phyloP scores from a whole-genome alignment of 2,329 filamentous ascomycete genomes.

The Thielaviopsis musarum region DNA sequence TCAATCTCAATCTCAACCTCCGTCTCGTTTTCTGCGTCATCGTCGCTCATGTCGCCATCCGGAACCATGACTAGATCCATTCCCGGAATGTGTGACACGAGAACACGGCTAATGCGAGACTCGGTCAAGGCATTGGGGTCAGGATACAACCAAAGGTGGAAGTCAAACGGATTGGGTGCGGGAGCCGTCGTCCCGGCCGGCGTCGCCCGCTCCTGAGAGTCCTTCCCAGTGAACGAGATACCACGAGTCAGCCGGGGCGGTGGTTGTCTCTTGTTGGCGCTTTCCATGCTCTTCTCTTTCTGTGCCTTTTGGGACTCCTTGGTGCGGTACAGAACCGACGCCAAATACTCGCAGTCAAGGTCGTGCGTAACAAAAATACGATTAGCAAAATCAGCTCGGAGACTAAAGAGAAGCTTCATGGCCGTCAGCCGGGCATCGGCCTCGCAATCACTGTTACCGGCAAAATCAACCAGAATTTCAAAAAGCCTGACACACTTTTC shows the following conservation, averaged over 20 bases:
- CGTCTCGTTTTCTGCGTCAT: slow-evolving; percentile 9
- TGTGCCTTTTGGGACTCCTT: slow-evolving; percentile 35
- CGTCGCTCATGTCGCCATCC: slow-evolving; percentile 11
- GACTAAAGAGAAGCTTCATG: slow-evolving; percentile 63
- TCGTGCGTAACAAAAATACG: slow-evolving; percentile 54
- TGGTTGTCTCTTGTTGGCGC: slow-evolving; percentile 16
- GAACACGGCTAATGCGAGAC: slow-evolving; percentile 30
- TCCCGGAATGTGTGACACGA: slow-evolving; percentile 26
- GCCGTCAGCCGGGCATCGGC: slow-evolving; percentile 55
- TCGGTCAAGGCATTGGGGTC: slow-evolving; percentile 39
- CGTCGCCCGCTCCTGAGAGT: slow-evolving; percentile 25
- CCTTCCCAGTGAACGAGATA: slow-evolving; percentile 33
- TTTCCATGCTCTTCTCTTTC: slow-evolving; percentile 33
- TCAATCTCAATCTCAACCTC: slow-evolving; percentile 4
- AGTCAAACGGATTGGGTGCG: slow-evolving; percentile 22
- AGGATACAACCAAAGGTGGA: slow-evolving; percentile 41
- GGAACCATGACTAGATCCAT: slow-evolving; percentile 11
- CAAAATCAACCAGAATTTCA: slow-evolving; percentile 46
- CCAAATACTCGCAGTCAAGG: slow-evolving; percentile 57
- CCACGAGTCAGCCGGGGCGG: slow-evolving; percentile 29
- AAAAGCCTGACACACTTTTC: slow-evolving; percentile 48
- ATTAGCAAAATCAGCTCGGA: slow-evolving; percentile 68
- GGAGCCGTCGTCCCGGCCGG: slow-evolving; percentile 25
- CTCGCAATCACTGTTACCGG: slow-evolving; percentile 40
- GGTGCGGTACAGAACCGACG: slow-evolving; percentile 52